phyloP scores from a whole-genome alignment of 176 grass and related monocot species.

The Hsuehochloa calcarea region DNA sequence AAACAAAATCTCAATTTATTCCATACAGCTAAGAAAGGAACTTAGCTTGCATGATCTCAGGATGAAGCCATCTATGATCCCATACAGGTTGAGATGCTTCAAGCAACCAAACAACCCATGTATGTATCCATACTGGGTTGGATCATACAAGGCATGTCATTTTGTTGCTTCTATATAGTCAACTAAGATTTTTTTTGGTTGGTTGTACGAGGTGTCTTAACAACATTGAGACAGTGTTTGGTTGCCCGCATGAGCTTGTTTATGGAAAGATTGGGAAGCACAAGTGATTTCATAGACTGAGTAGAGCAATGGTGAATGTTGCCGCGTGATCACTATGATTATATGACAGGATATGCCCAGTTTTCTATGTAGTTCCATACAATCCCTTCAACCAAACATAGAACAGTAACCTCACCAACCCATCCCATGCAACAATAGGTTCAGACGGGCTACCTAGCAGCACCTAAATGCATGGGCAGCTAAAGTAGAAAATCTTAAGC shows the following conservation, averaged over 20 bases:
- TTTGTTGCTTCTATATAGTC: neutral
- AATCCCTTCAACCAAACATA: neutral
- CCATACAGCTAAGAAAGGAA: neutral
- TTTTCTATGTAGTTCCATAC: neutral
- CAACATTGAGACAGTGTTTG: neutral
- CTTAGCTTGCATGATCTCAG: neutral
- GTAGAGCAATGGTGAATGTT: neutral
- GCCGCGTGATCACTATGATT: neutral
- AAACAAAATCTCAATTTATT: neutral
- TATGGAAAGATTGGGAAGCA: neutral
- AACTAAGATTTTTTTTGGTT: neutral
- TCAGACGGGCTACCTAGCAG: neutral
- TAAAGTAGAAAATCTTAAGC: neutral
- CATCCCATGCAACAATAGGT: neutral
- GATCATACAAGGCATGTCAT: neutral
- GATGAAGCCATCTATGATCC: slow-evolving; percentile 7
- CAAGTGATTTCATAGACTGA: neutral
- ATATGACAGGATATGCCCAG: neutral
- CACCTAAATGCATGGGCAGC: neutral
- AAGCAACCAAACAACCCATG: neutral
- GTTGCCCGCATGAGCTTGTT: neutral
- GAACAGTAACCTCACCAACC: neutral
- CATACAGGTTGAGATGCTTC: neutral
- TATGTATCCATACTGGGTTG: neutral
- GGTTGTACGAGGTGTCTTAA: neutral